These are phyloP conservation scores for Gamsiella multidivaricata DNA, from an alignment of 192 early-diverging fungal species.

Conservation along the genomic window DNA sequence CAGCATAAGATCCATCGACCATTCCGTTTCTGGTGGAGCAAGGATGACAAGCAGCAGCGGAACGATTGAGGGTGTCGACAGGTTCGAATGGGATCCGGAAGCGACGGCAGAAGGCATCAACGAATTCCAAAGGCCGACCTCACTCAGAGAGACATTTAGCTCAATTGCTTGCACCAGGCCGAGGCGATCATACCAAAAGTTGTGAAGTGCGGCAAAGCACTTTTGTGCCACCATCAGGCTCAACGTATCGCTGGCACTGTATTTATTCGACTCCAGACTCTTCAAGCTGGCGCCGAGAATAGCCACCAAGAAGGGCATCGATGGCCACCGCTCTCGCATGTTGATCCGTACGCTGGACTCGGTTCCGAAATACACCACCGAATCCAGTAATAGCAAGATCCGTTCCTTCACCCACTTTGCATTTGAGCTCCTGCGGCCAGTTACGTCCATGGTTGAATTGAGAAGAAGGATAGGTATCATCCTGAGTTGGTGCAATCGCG, in stretches of 20 bases:
- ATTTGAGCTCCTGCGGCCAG: not conserved
- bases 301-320: slow-evolving; percentile 11
- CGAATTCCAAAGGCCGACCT: not conserved
- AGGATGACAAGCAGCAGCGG: slow-evolving; percentile 21
- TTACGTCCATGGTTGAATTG: not conserved
- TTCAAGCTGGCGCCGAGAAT: slow-evolving; percentile 19
- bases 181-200: slow-evolving; percentile 32
- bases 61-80: slow-evolving; percentile 4
- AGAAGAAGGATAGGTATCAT: slow-evolving; percentile 19
- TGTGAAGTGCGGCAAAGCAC: slow-evolving; percentile 16
- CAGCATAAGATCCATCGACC: slow-evolving; percentile 32
- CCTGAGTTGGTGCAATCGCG: slow-evolving; percentile 12
- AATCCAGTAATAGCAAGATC: slow-evolving; percentile 12
- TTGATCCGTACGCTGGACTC: slow-evolving; percentile 47
- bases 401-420: slow-evolving; percentile 11
- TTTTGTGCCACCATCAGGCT: not conserved
- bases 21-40: slow-evolving; percentile 12
- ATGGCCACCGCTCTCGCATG: slow-evolving; percentile 38
- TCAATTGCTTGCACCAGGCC: slow-evolving; percentile 22
- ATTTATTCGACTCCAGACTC: slow-evolving; percentile 2
- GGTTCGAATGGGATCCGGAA: not conserved
- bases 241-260: not conserved
- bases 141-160: not conserved
- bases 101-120: slow-evolving; percentile 3
- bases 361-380: slow-evolving; percentile 17